Conservation (phyloP, 371 early-diverging fungal species). For the Rhizopus delemar region DNA sequence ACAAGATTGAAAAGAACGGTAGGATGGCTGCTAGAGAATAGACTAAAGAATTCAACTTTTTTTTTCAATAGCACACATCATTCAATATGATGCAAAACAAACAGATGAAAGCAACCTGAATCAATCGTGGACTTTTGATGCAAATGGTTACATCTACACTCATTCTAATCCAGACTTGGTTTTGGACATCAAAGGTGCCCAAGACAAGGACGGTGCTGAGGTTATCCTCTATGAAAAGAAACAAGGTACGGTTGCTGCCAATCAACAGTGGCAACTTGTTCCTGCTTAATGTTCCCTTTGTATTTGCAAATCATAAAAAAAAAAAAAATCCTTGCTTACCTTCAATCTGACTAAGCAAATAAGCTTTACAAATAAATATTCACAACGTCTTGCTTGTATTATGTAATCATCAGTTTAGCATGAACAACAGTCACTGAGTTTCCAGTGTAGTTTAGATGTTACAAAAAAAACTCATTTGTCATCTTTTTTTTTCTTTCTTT, state of each 20-base stretch:
- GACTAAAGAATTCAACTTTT: too few species aligned
- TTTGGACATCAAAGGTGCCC: constrained; percentile 32
- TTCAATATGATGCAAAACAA: constrained; percentile 21
- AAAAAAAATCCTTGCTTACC: too few species aligned
- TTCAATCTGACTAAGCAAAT: too few species aligned
- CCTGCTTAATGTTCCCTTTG: too few species aligned
- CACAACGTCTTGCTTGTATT: too few species aligned
- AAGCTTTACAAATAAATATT: too few species aligned
- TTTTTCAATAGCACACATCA: constrained; percentile 13
- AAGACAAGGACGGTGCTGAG: constrained; percentile 32
- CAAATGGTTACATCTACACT: constrained; percentile 67
- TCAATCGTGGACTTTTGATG: constrained; percentile 75
- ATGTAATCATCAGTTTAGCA: background rate
- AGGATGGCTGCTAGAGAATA: too few species aligned
- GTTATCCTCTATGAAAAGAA: constrained; percentile 30
- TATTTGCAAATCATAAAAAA: too few species aligned
- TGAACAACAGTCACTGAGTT: background rate
- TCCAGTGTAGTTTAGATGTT: too few species aligned
- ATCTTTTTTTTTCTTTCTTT: background rate
- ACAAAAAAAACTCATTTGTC: background rate
- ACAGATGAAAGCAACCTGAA: constrained; percentile 62
- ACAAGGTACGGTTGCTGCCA: constrained; percentile 21
- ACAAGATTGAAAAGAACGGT: constrained; percentile 7
- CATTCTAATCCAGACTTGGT: constrained; percentile 23
- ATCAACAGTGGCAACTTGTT: constrained; percentile 22